Evolutionary conservation across 1,139 yeast species (phyloP).

Genomic region (Suhomyces maxii): DNA sequence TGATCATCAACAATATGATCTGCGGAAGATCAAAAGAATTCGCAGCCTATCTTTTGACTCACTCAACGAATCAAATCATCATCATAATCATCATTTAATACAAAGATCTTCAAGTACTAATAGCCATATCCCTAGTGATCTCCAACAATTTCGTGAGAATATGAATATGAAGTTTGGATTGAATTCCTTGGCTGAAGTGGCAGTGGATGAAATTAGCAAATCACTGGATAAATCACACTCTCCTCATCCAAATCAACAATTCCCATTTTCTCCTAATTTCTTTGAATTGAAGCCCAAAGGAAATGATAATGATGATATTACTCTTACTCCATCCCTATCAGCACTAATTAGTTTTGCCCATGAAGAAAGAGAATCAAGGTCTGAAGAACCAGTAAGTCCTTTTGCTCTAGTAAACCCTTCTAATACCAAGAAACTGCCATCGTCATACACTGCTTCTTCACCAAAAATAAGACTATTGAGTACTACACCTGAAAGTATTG

Average conservation of each 20-base stretch:
- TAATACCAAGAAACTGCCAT: neutral
- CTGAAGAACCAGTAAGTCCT: constrained; percentile 36
- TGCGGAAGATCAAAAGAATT: neutral
- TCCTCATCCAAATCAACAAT: constrained; percentile 5
- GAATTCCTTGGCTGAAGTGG: constrained; percentile 24
- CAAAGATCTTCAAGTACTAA: constrained; percentile 16
- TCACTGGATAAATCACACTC: constrained; percentile 12
- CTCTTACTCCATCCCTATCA: constrained; percentile 45
- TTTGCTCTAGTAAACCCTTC: constrained; percentile 19
- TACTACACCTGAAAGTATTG: neutral
- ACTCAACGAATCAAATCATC: neutral
- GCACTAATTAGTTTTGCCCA: constrained; percentile 45
- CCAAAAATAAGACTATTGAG: constrained; percentile 3
- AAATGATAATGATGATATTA: constrained; percentile 15
- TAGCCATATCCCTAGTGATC: constrained; percentile 6
- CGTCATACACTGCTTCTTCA: neutral
- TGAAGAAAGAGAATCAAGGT: constrained; percentile 8
- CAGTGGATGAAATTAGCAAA: constrained; percentile 20
- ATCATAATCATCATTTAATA: neutral
- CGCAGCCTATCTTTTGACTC: constrained; percentile 6
- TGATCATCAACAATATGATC: neutral
- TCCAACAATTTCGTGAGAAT: constrained; percentile 14
- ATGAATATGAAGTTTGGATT: constrained; percentile 14
- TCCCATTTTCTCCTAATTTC: constrained; percentile 21
- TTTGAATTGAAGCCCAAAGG: constrained; percentile 14